Evolutionary conservation across 495 filamentous ascomycete species (phyloP), one percentile per base, ranked within the genome.

Genomic region (Trichoderma virens): DNA sequence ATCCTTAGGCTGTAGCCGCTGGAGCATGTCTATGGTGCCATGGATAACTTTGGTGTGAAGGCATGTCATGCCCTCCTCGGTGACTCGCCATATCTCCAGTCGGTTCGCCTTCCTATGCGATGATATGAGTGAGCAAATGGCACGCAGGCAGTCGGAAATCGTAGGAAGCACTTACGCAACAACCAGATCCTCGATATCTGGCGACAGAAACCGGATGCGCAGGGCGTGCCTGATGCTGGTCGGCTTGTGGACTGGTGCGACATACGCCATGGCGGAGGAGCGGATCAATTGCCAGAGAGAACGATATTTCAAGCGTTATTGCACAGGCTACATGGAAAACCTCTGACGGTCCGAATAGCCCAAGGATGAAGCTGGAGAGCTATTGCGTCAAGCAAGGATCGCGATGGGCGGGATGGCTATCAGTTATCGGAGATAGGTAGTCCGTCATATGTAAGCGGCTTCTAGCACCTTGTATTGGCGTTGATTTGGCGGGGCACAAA

Each of bases 201-300:
- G 73, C 64, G 81, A 80, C 23, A 96, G 78, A 65, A 98, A 85
- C 64, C 86, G 84, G 56, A 92, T 79, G 70, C 88, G 92, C 65
- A 98, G 72, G 13, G 92, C 92, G 82, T 96, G 88, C 43, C 91
- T 86, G 64, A 97, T 86, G 73, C 90, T 95, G 72, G 88, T 96
- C 30, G 94, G 89, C 67, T 88, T 80, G 75, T 98, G 94, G 63
- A 99, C 96, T 5, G 94, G 93, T 66, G 91, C 92, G 65, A 99
- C 78, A 70, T 97, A 99, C 59, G 95, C 89, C 94, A 99, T 99
- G 20, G 45, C 63, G 66, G 28, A 20, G 18, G 23, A 54, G 27
- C 27, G 59, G 62, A 14, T 60, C 23, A 16, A 16, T 8, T 60
- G 20, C 30, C 18, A 54, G 34, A 16, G 28, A 18, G 8, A 23